Base-by-base conservation (phyloP, 2,329 filamentous ascomycete genomes). In the Acrocalymma vagum region DNA sequence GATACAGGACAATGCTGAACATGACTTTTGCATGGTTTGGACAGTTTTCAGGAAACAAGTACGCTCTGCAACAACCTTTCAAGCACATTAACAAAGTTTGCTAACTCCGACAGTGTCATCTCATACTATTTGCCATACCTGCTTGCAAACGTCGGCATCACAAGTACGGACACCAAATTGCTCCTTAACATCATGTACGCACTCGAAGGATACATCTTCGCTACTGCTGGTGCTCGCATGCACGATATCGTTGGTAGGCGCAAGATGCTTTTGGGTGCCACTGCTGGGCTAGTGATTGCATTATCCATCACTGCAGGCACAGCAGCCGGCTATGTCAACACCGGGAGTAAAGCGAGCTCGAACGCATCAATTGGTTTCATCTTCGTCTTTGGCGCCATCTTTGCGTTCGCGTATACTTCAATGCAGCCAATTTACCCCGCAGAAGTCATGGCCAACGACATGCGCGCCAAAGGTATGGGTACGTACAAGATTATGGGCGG, bases 181-280 rank as follows among this genome's bases (percentile, higher is more conserved):
- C 48, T 71, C 9, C 57, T 71, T 38, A 71, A 70, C 45, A 65
- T 64, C 25, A 65, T 69, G 42, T 65, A 67, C 39, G 59, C 63
- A 1, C 55, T 67, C 18, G 58, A 62, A 28, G 54, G 60, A 14
- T 61, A 60, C 49, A 52, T 69, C 9, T 63, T 62, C 17, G 55
- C 62, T 1, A 53, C 66, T 2, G 61, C 60, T 26, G 65, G 66
- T 8, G 63, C 65, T 1, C 62, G 60, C 6, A 39, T 60, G 28
- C 57, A 62, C 21, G 59, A 63, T 29, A 47, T 59, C 10, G 38
- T 64, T 13, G 60, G 61, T 13, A 46, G 60, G 2, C 54, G 60
- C 18, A 53, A 55, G 35, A 45, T 70, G 61, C 52, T 70, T 2
- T 45, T 69, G 10, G 36, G 25, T 36, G 25, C 57, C 9, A 63